These are phyloP conservation scores for Paxillus ammoniavirescens DNA, from an alignment of 768 basidiomycete species.

Conservation along the genomic window DNA sequence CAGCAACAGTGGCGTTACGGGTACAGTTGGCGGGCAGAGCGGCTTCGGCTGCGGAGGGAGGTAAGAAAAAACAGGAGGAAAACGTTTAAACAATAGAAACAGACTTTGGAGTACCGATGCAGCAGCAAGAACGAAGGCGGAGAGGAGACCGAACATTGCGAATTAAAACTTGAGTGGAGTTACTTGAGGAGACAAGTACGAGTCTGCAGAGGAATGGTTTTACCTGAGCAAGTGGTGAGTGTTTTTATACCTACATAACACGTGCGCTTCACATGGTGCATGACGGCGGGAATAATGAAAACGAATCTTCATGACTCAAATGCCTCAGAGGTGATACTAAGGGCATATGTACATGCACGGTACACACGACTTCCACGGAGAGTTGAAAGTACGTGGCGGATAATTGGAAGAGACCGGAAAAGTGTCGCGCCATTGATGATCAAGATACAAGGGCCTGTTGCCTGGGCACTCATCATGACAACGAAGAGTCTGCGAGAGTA, in stretches of 20 bases:
- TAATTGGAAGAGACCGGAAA: background rate
- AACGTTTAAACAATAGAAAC: background rate
- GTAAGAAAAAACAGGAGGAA: background rate
- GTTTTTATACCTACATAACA: slow-evolving; percentile 19
- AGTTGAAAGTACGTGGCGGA: background rate
- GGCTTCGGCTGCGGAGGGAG: slow-evolving; percentile 42
- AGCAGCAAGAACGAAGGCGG: slow-evolving; percentile 15
- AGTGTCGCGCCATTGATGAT: background rate
- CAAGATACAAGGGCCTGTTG: background rate
- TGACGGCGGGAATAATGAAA: background rate
- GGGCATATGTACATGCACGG: background rate
- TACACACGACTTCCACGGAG: background rate
- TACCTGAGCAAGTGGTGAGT: background rate
- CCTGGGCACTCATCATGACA: background rate
- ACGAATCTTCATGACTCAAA: background rate
- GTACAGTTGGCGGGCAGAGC: slow-evolving; percentile 44
- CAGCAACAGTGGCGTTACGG: slow-evolving; percentile 57
- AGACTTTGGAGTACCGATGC: slow-evolving; percentile 14
- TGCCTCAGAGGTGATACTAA: background rate
- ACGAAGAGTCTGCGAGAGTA: no score
- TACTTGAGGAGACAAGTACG: background rate
- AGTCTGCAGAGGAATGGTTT: background rate
- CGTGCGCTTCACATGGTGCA: background rate
- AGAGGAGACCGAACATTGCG: slow-evolving; percentile 20
- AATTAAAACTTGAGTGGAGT: background rate